Evolutionary conservation across 73 alveolate genomes (phyloP).

Genomic region (Breviolum minutum): DNA sequence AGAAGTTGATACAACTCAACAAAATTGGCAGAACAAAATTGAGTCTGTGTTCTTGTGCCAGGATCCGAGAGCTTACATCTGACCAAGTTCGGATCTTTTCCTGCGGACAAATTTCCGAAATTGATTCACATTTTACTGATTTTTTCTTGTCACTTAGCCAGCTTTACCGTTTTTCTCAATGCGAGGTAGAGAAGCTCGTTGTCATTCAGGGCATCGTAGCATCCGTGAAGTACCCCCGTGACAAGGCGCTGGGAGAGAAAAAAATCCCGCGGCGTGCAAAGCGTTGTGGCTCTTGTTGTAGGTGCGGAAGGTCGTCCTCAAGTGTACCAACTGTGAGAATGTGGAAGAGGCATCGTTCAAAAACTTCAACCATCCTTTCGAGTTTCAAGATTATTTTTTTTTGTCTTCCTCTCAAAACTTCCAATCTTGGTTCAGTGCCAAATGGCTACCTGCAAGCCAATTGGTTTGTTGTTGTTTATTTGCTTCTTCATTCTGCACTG

Average conservation of each 20-base stretch:
- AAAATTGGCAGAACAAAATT: no score
- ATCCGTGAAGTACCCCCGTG: slow-evolving; percentile 97
- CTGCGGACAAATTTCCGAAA: neutral
- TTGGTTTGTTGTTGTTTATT: no score
- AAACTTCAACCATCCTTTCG: neutral
- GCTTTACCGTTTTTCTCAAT: neutral
- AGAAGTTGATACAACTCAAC: no score
- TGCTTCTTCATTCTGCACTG: no score
- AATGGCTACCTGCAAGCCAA: no score
- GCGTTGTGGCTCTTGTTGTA: neutral
- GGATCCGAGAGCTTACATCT: slow-evolving; percentile 70
- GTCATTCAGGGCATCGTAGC: slow-evolving; percentile 98
- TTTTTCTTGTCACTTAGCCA: no score
- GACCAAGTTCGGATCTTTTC: slow-evolving; percentile 42
- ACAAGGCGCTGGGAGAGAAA: slow-evolving; percentile 95
- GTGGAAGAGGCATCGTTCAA: slow-evolving; percentile 57
- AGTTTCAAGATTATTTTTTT: neutral
- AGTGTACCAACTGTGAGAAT: slow-evolving; percentile 98
- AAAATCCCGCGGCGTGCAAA: neutral
- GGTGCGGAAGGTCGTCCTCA: slow-evolving; percentile 96
- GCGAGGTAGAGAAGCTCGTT: slow-evolving; percentile 98
- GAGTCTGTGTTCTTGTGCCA: neutral
- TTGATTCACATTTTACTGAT: neutral
- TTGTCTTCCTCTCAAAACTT: neutral
- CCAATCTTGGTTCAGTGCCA: no score